Evolutionary conservation across 78 protist genomes (phyloP), one percentile per base, ranked within the genome.

Genomic region (Neovahlkampfia damariscottae): DNA sequence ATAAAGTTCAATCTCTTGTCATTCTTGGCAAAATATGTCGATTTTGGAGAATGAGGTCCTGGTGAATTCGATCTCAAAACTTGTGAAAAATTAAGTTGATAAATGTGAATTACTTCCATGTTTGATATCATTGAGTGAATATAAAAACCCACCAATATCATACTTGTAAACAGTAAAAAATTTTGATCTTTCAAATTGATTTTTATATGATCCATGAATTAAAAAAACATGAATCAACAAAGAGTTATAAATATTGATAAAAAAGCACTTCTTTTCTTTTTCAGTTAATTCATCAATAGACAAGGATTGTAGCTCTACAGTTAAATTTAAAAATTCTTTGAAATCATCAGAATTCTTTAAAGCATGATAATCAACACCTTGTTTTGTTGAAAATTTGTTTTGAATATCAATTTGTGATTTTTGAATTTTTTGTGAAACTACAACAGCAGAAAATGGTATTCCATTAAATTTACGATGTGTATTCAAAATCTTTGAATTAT

Each of bases 221-320:
- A 31, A 5, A 36, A 76, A 66, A n/a, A 59, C 84, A 27, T 70
- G 66, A n/a, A 70, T 1, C 29, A 8, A 35, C n/a, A 72, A 67
- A 35, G 41, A 8, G 38, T 80, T 80, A 71, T 80, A 80, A 19
- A 69, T 5, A 59, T 80, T 80, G 27, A 80, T 38, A 10, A 80
- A 32, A 31, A 73, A 80, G 67, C 78, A 58, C 1, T 3, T 58
- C 19, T 70, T 27, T 3, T 76, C 79, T 31, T 5, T 6, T 19
- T 50, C 62, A 19, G 19, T 50, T n/a, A 50, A 19, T 19, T 50
- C 62, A n/a, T n/a, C n/a, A n/a, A n/a, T n/a, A n/a, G n/a, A n/a
- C n/a, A n/a, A n/a, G 19, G 19, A n/a, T 50, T n/a, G 19, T 19
- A 50, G 19, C 34, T 50, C 19, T 50, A 50, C 62, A n/a, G 62